Evolutionary conservation across 1,284 basidiomycete genomes (phyloP), one percentile per base, ranked within the genome.

Genomic region (Mycena sp.): DNA sequence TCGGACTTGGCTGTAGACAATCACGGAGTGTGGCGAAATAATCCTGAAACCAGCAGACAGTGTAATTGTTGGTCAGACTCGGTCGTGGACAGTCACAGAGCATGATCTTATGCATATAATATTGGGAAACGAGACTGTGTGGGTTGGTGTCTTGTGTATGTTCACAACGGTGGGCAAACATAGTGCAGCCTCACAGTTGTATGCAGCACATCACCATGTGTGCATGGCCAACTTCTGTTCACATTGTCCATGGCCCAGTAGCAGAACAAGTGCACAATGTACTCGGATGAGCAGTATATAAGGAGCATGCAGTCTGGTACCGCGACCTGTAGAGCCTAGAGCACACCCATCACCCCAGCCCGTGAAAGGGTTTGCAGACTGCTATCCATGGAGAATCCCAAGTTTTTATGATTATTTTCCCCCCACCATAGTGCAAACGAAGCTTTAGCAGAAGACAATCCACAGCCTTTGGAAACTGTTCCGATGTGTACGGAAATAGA

Each of bases 221-320:
- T 41, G 17, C 52, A 57, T 0, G 17, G 9, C 60, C 60, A 62
- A 0, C 48, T 54, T 4, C n/a, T 5, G 1, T 40, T 52, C 6
- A 26, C 29, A 12, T 62, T 40, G 1, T 37, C 38, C 2, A 38
- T 48, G 0, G 60, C 60, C 59, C 51, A 51, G 46, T 50, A 61
- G 30, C 46, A 55, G 17, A 49, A 25, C 1, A 45, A 28, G 26
- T 51, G 58, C 11, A 52, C 45, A 10, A 28, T 19, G 14, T 48
- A 50, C 14, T 58, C 9, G 2, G 56, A 58, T 9, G 17, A 3
- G 5, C 10, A 44, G 25, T 45, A 52, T 1, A 58, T 50, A 10
- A 43, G n/a, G 10, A 58, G 26, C 2, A 3, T 14, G 17, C 17
- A 29, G 17, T 58, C 35, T 5, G 6, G 11, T 1, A 37, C 35